Base-by-base conservation (phyloP, 768 basidiomycete species). In the Clitopilus hobsonii region DNA sequence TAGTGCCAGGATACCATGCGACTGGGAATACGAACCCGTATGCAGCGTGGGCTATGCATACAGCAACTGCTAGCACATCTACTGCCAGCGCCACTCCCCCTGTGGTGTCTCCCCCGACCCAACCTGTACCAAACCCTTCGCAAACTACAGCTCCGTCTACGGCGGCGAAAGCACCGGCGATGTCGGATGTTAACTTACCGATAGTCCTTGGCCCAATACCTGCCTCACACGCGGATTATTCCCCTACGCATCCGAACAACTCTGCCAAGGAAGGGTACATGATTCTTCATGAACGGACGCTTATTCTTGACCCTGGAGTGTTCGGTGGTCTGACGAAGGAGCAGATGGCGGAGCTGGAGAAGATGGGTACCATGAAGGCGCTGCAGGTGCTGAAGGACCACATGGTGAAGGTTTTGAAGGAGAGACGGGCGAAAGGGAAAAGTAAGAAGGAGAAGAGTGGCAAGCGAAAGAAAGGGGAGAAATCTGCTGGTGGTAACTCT, bases 341-440 rank as follows among this genome's bases (percentile, higher is more conserved):
- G 57, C 88, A 88, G 67, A 71, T 96, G 41, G 80, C 78, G 54
- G 86, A 88, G 45, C 72, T 95, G 24, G 89, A 94, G 69, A 79
- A 80, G 52, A 82, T 94, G 67, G 91, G 91, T 1, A 89, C 91
- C 0, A 82, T 87, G 65, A 85, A 88, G 60, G 92, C 94, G 5
- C 71, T 96, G 51, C 81, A 83, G 60, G 85, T 92, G 20, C 73
- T 96, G 54, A 92, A 93, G 58, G 84, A 81, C 2, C 89, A 94
- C 62, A 91, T 95, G 67, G 89, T 93, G 38, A 81, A 88, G 53
- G 89, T 86, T 57, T 71, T 94, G 65, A 95, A 94, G 70, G 89
- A 93, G 67, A 81, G 75, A 59, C 66, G 78, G 60, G 77, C 79
- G 51, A 65, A 77, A 65, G 75, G 72, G 16, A 62, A 67, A 54